These are phyloP conservation scores for Mimosa pudica DNA, from an alignment of 306 rosid genomes.

Conservation along the genomic window DNA sequence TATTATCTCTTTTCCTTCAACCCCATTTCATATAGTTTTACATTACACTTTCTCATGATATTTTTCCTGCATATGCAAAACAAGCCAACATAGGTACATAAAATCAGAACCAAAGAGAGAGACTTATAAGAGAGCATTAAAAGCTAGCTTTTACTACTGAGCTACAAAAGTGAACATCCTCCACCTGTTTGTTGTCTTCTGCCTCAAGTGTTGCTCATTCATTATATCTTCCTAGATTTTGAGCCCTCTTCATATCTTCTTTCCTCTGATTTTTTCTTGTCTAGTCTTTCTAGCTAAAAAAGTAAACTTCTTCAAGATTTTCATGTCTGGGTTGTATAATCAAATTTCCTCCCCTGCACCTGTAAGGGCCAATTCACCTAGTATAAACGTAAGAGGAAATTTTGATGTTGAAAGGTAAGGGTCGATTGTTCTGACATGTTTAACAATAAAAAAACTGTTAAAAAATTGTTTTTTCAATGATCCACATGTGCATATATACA, in stretches of 20 bases:
- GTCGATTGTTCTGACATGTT: not conserved
- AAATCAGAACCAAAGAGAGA: conserved; percentile 38
- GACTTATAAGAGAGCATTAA: conserved; percentile 32
- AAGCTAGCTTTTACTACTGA: conserved; percentile 53
- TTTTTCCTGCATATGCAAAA: conserved; percentile 29
- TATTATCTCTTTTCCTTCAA: conserved; percentile 4
- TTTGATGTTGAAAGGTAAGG: conserved; percentile 53
- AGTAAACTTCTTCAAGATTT: conserved; percentile 26
- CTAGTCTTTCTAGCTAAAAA: conserved; percentile 15
- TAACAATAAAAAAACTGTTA: not conserved
- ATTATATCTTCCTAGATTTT: conserved; percentile 33
- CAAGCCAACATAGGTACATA: conserved; percentile 46
- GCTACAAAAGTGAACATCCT: conserved; percentile 50
- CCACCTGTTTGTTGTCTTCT: conserved; percentile 44
- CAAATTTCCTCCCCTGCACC: conserved; percentile 52
- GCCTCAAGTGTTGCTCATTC: conserved; percentile 36
- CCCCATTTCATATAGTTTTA: not conserved
- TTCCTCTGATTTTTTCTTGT: conserved; percentile 21
- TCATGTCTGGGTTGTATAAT: conserved; percentile 53
- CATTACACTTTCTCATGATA: conserved; percentile 17
- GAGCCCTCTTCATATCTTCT: conserved; percentile 20
- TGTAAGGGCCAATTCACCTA: conserved; percentile 53
- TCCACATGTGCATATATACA: not conserved
- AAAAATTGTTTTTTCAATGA: conserved; percentile 6
- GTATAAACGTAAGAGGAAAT: conserved; percentile 47